phyloP scores from a whole-genome alignment of 2,329 filamentous ascomycete species.

The Venturia aucupariae region DNA sequence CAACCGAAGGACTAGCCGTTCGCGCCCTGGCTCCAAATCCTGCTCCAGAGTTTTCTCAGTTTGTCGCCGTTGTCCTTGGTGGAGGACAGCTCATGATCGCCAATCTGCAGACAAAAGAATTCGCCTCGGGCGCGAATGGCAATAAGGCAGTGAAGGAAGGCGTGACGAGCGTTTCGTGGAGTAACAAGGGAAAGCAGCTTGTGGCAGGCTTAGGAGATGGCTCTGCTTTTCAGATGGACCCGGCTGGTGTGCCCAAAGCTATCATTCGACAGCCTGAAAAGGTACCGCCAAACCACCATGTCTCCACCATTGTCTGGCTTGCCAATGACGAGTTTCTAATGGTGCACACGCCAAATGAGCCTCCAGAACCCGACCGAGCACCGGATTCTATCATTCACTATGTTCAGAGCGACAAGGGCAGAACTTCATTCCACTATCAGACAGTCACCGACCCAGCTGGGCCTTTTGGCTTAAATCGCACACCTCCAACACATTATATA shows the following conservation, averaged over 20 bases:
- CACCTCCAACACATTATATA: slow-evolving; percentile 67
- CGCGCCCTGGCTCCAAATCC: slow-evolving; percentile 75
- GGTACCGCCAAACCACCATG: slow-evolving; percentile 54
- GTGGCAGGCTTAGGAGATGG: slow-evolving; percentile 79
- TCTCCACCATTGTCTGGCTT: slow-evolving; percentile 78
- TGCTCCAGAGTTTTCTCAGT: slow-evolving; percentile 57
- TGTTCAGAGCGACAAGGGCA: slow-evolving; percentile 49
- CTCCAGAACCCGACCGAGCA: slow-evolving; percentile 42
- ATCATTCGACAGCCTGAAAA: slow-evolving; percentile 69
- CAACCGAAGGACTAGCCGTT: slow-evolving; percentile 65
- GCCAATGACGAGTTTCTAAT: slow-evolving; percentile 78
- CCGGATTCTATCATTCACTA: slow-evolving; percentile 62
- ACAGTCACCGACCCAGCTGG: slow-evolving; percentile 51
- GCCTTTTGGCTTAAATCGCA: slow-evolving; percentile 56
- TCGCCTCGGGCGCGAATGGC: slow-evolving; percentile 52
- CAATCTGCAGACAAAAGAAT: slow-evolving; percentile 59
- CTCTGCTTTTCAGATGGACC: slow-evolving; percentile 72
- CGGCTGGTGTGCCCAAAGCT: slow-evolving; percentile 66
- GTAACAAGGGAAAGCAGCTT: slow-evolving; percentile 83
- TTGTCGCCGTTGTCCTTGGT: slow-evolving; percentile 71
- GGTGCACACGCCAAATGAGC: slow-evolving; percentile 58
- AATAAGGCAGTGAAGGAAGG: slow-evolving; percentile 55
- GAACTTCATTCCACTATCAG: slow-evolving; percentile 56
- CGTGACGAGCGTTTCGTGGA: slow-evolving; percentile 85
- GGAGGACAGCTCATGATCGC: slow-evolving; percentile 77